These are phyloP conservation scores for Calonectria pteridis DNA, from an alignment of 2,329 filamentous ascomycete genomes.

Conservation along the genomic window DNA sequence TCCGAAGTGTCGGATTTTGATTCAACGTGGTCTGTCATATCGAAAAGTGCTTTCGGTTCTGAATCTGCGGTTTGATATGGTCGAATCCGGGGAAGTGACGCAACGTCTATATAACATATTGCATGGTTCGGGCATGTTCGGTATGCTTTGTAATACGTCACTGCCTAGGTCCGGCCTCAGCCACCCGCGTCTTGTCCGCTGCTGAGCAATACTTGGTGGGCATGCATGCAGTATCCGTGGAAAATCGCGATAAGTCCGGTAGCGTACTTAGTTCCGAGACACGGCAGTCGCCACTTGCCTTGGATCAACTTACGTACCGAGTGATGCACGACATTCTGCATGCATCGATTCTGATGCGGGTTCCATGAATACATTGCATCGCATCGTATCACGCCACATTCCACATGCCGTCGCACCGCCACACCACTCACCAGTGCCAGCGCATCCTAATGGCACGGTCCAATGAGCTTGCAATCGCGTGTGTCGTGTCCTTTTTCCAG, in stretches of 20 bases:
- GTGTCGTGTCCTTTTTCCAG: constrained; percentile 47
- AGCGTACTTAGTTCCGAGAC: background rate
- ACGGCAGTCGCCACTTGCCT: background rate
- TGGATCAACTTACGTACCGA: background rate
- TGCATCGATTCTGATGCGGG: background rate
- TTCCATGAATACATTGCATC: background rate
- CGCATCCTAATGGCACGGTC: constrained; percentile 36
- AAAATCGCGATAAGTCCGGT: constrained; percentile 1
- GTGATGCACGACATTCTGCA: background rate
- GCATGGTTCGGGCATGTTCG: constrained; percentile 43
- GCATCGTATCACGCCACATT: constrained; percentile 9
- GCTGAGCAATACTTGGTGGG: background rate
- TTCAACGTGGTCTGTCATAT: constrained; percentile 31
- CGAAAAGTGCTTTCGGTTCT: background rate
- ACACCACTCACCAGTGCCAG: constrained; percentile 23
- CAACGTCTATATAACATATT: constrained; percentile 19
- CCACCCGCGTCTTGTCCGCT: background rate
- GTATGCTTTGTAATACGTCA: constrained; percentile 60
- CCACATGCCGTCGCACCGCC: constrained; percentile 2
- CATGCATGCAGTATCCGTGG: background rate
- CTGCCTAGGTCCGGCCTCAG: constrained; percentile 31
- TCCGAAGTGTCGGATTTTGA: constrained; percentile 39
- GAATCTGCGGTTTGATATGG: background rate
- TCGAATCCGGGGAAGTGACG: constrained; percentile 23
- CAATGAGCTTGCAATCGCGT: constrained; percentile 48